Evolutionary conservation across 2,329 filamentous ascomycete genomes (phyloP), one percentile per base, ranked within the genome.

Genomic region (Aspergillus sp.): DNA sequence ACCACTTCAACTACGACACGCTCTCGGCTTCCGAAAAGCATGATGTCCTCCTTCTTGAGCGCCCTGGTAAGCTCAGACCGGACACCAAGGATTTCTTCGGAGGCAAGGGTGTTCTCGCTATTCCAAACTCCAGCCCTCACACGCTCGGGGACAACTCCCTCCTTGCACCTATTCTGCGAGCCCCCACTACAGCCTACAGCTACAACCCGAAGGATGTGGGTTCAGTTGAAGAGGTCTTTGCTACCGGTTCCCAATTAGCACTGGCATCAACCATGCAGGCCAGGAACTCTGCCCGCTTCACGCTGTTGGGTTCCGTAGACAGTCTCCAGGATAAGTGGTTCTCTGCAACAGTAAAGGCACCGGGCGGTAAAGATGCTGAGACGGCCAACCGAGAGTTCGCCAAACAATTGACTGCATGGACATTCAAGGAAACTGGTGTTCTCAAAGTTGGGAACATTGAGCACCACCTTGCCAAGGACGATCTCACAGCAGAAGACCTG

Each of bases 1-100:
- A 98, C 77, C 95, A 99, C 81, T 97, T 98, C 86, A 89, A 91
- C 79, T 95, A 95, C 78, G 93, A 98, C 70, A 82, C 83, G 56
- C 66, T 84, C 33, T 91, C 89, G 41, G 89, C 93, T 4, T 71
- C 86, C 50, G 92, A 97, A 63, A 85, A 87, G 70, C 95, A 99
- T 77, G 91, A 98, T 76, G 90, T 96, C 30, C 81, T 99, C 45
- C 82, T 97, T 30, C 79, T 97, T 51, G 85, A 89, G 44, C 82
- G 85, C 37, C 90, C 92, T 4, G 78, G 80, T 58, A 77, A 83
- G 50, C 74, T 89, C 60, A 88, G 89, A 66, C 70, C 85, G 22
- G 90, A 87, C 65, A 80, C 91, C 57, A 89, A 89, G 80, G 83
- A 89, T 70, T 92, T 89, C 81, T 97, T 98, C 73, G 80, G 79